phyloP scores from a whole-genome alignment of 805 yeast genomes.

The Maudiozyma saulgeensis region DNA sequence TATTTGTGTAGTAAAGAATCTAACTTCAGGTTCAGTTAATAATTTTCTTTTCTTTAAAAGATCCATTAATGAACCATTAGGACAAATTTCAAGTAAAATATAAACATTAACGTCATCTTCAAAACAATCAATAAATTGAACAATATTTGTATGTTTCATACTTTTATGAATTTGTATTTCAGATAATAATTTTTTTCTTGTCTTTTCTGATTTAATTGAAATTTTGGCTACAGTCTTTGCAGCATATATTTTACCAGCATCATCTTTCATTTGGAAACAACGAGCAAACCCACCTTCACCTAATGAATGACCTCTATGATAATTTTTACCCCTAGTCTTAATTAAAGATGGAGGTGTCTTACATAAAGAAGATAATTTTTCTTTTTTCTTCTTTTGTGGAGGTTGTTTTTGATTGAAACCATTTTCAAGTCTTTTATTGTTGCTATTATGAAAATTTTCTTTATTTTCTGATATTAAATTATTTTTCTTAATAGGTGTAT shows the following conservation, averaged over 20 bases:
- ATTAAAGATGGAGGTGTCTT: constrained; percentile 95
- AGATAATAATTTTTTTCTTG: constrained; percentile 70
- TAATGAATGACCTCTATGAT: constrained; percentile 78
- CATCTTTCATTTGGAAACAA: constrained; percentile 93
- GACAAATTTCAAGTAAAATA: constrained; percentile 87
- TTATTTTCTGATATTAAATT: constrained; percentile 5
- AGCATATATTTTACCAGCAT: constrained; percentile 77
- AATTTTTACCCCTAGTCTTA: constrained; percentile 82
- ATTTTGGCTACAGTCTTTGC: constrained; percentile 98
- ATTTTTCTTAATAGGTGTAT: constrained; percentile 24
- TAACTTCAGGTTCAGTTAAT: constrained; percentile 86
- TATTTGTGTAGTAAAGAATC: constrained; percentile 82
- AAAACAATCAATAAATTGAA: constrained; percentile 89
- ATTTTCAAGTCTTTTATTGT: constrained; percentile 11
- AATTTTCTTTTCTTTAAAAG: constrained; percentile 72
- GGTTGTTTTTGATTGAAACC: constrained; percentile 8
- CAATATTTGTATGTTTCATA: constrained; percentile 81
- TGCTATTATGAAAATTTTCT: constrained; percentile 7
- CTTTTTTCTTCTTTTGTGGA: constrained; percentile 62
- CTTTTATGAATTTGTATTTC: constrained; percentile 93
- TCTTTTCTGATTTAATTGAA: constrained; percentile 82
- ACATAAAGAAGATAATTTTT: constrained; percentile 81
- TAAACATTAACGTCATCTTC: constrained; percentile 94
- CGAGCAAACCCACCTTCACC: constrained; percentile 99
- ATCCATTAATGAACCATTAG: constrained; percentile 91